Evolutionary conservation across 2,329 filamentous ascomycete genomes (phyloP).

Genomic region (Fusarium aywerte): DNA sequence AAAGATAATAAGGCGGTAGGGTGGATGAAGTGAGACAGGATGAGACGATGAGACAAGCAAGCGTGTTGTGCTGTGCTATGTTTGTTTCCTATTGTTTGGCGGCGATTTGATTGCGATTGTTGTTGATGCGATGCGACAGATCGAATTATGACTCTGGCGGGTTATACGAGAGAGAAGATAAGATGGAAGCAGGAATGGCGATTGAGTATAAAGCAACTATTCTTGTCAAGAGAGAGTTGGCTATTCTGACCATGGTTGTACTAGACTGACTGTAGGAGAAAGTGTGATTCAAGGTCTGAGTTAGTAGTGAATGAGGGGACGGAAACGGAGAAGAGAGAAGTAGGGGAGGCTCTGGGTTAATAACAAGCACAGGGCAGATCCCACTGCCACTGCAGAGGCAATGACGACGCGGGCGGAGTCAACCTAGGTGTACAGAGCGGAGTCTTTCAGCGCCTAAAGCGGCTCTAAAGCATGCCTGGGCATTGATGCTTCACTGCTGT

Average conservation of each 20-base stretch:
- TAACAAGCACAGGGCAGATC: not conserved
- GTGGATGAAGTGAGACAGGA: slow-evolving; percentile 10
- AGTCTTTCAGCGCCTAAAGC: slow-evolving; percentile 28
- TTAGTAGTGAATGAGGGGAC: slow-evolving; percentile 28
- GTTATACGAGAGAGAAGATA: slow-evolving; percentile 33
- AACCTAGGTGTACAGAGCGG: slow-evolving; percentile 21
- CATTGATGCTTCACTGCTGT: slow-evolving; percentile 4
- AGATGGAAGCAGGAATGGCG: slow-evolving; percentile 26
- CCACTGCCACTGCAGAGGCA: slow-evolving; percentile 6
- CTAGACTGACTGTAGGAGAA: slow-evolving; percentile 24
- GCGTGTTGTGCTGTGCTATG: slow-evolving; percentile 6
- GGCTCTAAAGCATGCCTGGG: not conserved
- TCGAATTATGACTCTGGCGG: slow-evolving; percentile 36
- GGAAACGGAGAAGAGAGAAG: slow-evolving; percentile 6
- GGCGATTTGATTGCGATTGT: slow-evolving; percentile 2
- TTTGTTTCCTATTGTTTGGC: slow-evolving; percentile 15
- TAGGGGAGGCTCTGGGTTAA: not conserved
- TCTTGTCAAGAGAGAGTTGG: slow-evolving; percentile 35
- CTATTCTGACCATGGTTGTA: slow-evolving; percentile 42
- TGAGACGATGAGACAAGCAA: not conserved
- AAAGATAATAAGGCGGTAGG: not conserved
- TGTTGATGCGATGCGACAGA: slow-evolving; percentile 23
- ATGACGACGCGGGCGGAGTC: slow-evolving; percentile 41
- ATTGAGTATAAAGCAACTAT: slow-evolving; percentile 38
- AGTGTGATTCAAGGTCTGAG: slow-evolving; percentile 28